Percentiles rank a stretch among this genome's conserved stretches.
phyloP scores from a whole-genome alignment of 345 rosid genomes.

The Corchorus olitorius region DNA sequence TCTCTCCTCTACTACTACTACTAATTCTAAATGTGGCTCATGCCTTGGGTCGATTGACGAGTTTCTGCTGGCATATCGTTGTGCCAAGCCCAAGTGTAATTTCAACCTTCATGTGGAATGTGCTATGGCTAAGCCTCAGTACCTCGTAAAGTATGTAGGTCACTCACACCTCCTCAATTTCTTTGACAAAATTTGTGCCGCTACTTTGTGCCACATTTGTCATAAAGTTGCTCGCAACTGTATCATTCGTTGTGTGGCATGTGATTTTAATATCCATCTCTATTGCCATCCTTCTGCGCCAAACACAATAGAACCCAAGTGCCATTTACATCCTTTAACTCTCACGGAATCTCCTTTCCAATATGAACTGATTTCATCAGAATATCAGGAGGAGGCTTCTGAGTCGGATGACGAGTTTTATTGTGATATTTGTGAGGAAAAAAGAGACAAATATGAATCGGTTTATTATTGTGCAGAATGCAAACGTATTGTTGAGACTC shows the following conservation, averaged over 20 bases:
- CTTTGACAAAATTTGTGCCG: not conserved
- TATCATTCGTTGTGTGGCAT: too few species aligned
- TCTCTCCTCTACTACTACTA: not conserved
- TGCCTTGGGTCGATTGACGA: not conserved
- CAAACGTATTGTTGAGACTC: too few species aligned
- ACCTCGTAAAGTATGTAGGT: not conserved
- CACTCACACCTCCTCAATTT: slow-evolving; percentile 15
- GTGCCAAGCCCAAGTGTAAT: not conserved
- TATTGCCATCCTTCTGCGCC: too few species aligned
- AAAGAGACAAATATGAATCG: not conserved
- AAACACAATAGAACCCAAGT: too few species aligned
- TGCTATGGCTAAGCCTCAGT: not conserved
- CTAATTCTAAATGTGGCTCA: not conserved
- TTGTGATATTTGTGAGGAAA: not conserved
- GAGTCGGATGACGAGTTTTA: not conserved
- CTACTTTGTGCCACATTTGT: too few species aligned
- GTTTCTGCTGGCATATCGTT: not conserved
- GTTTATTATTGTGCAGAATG: not conserved
- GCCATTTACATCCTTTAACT: not conserved
- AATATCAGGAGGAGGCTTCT: not conserved
- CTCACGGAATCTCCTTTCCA: not conserved
- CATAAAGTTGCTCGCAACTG: too few species aligned
- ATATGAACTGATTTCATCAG: not conserved
- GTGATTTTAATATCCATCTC: too few species aligned
- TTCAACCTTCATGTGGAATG: not conserved